phyloP scores from a whole-genome alignment of 148 eudicot species.

The Dysphania ambrosioides region DNA sequence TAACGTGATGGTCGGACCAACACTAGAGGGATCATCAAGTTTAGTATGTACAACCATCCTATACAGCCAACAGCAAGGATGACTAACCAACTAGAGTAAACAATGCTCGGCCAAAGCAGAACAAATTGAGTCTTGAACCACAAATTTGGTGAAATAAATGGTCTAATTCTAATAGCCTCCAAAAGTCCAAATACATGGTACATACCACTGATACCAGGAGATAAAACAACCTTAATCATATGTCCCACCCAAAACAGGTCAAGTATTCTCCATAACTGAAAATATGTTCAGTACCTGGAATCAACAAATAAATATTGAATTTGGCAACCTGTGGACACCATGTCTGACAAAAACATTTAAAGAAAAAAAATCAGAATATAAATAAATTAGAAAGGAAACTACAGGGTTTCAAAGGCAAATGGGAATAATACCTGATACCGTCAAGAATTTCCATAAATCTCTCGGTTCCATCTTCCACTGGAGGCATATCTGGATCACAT shows the following conservation, averaged over 20 bases:
- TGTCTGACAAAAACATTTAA: slow-evolving; percentile 56
- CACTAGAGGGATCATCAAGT: not conserved
- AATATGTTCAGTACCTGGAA: slow-evolving; percentile 64
- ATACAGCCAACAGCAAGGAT: not conserved
- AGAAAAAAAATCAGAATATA: slow-evolving; percentile 18
- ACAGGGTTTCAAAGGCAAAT: not conserved
- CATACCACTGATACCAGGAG: no score
- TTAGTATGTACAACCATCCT: not conserved
- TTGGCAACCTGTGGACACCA: slow-evolving; percentile 89
- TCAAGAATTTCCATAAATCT: slow-evolving; percentile 88
- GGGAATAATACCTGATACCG: slow-evolving; percentile 54
- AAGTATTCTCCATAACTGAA: not conserved
- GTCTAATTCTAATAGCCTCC: not conserved
- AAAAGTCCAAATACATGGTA: not conserved
- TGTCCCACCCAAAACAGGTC: not conserved
- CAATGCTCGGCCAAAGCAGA: not conserved
- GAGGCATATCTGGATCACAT: slow-evolving; percentile 69
- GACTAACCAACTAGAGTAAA: not conserved
- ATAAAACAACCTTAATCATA: not conserved
- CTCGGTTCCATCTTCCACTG: slow-evolving; percentile 90
- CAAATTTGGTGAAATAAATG: not conserved
- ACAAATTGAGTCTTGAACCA: not conserved
- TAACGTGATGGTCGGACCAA: no score
- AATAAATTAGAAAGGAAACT: slow-evolving; percentile 8
- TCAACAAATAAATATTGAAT: slow-evolving; percentile 73